These are phyloP conservation scores for Geranomyces michiganensis DNA, from an alignment of 192 early-diverging fungal species.

Conservation along the genomic window DNA sequence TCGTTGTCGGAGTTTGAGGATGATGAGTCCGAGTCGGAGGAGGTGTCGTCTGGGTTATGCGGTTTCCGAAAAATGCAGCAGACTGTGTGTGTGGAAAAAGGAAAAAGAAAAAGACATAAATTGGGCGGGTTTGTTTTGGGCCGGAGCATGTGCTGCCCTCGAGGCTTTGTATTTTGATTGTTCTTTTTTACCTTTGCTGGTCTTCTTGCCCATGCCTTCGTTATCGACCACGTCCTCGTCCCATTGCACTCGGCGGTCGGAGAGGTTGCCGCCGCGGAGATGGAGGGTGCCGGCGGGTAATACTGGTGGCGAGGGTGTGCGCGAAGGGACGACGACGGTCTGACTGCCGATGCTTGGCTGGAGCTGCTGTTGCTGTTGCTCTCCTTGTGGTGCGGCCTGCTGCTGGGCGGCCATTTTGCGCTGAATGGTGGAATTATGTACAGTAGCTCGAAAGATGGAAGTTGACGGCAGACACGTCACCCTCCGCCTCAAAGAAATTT, in stretches of 20 bases:
- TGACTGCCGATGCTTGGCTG: constrained; percentile 7
- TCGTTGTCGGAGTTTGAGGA: neutral
- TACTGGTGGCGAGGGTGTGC: constrained; percentile 4
- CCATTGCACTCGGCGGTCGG: constrained; percentile 61
- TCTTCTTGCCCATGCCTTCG: constrained; percentile 70
- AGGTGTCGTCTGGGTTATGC: constrained; percentile 40
- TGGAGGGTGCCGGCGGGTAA: constrained; percentile 47
- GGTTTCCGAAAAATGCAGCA: constrained; percentile 76
- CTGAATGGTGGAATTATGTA: no score
- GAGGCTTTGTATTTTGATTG: neutral
- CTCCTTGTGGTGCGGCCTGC: neutral
- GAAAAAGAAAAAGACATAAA: constrained; percentile 8
- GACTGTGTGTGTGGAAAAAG: constrained; percentile 44
- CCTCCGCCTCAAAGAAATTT: no score
- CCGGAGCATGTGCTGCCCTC: neutral
- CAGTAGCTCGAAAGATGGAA: no score
- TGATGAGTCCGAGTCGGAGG: constrained; percentile 41
- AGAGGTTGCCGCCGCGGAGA: constrained; percentile 51
- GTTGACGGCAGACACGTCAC: no score
- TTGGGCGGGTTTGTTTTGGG: neutral
- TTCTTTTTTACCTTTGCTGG: constrained; percentile 61
- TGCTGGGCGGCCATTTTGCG: no score
- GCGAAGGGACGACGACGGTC: constrained; percentile 12
- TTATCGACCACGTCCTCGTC: constrained; percentile 69
- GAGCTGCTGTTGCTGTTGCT: constrained; percentile 7